A percentile compares a stretch with the other conserved stretches of the same genome.
These are phyloP conservation scores for Mycena sp. DNA, from an alignment of 1,284 basidiomycete genomes.

Conservation along the genomic window DNA sequence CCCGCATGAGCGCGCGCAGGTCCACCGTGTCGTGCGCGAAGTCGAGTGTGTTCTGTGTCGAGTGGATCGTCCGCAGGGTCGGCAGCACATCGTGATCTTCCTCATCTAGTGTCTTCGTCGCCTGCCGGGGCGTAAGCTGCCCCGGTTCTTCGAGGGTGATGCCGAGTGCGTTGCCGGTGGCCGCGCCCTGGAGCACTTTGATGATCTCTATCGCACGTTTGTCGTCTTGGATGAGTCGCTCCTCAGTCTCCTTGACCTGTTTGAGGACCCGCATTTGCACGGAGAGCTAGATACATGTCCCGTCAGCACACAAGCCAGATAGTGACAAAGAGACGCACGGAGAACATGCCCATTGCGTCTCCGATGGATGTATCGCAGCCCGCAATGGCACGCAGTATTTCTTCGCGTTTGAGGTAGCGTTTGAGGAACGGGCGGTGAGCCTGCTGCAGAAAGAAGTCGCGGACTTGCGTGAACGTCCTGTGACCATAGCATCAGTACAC, in stretches of 20 bases:
- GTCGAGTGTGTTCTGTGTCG: constrained; percentile 65
- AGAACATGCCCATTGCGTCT: constrained; percentile 65
- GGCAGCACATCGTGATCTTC: constrained; percentile 34
- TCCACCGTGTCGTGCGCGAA: constrained; percentile 63
- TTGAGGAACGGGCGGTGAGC: constrained; percentile 77
- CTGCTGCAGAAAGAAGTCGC: constrained; percentile 65
- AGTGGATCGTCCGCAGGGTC: constrained; percentile 47
- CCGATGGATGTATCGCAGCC: constrained; percentile 61
- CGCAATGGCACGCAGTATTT: constrained; percentile 65
- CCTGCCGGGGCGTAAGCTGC: constrained; percentile 10
- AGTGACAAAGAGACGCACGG: constrained; percentile 48
- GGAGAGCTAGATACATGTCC: constrained; percentile 42
- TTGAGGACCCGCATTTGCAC: constrained; percentile 71
- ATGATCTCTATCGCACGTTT: constrained; percentile 35
- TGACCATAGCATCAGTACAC: too few relatives aligned
- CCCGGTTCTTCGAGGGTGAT: not conserved
- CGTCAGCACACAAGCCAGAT: constrained; percentile 2
- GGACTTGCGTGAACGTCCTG: constrained; percentile 56
- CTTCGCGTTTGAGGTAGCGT: constrained; percentile 79
- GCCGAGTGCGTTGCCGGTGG: not conserved
- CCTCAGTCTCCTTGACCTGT: constrained; percentile 55
- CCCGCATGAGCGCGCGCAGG: constrained; percentile 64
- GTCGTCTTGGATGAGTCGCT: constrained; percentile 41
- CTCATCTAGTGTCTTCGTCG: not conserved
- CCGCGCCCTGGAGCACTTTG: constrained; percentile 18